Percentiles rank a stretch among this genome's conserved stretches.
Conservation (phyloP, 2,329 filamentous ascomycete genomes). For the Penicillium thymicola region DNA sequence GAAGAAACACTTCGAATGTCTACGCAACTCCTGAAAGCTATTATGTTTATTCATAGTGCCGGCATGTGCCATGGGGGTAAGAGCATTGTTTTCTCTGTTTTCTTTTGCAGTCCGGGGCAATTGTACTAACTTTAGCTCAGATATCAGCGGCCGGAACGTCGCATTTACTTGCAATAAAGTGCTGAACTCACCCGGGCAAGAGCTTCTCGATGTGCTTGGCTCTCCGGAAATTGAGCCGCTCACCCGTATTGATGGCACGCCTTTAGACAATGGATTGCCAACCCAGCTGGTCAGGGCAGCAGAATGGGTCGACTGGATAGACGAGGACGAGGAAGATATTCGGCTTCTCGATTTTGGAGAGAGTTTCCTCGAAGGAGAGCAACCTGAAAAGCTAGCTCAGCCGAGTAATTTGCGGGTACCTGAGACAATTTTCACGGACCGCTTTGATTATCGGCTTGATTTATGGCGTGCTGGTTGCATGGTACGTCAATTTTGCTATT, state of each 20-base stretch:
- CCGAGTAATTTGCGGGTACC: conserved; percentile 27
- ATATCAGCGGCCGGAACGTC: conserved; percentile 30
- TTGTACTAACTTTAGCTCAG: conserved; percentile 16
- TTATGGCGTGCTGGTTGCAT: conserved; percentile 30
- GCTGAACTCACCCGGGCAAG: conserved; percentile 7
- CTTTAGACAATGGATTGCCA: conserved; percentile 22
- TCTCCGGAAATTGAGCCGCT: conserved; percentile 19
- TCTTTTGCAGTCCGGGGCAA: not conserved
- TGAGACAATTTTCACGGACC: conserved; percentile 31
- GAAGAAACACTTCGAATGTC: conserved; percentile 28
- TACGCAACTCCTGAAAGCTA: conserved; percentile 26
- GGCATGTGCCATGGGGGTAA: conserved; percentile 34
- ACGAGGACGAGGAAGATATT: conserved; percentile 27
- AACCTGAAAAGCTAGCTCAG: conserved; percentile 21
- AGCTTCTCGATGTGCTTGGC: conserved; percentile 21
- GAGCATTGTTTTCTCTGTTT: not conserved
- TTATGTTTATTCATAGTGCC: conserved; percentile 27
- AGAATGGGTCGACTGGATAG: conserved; percentile 25
- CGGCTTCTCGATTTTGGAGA: conserved; percentile 25
- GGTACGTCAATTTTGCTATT: conserved; percentile 11
- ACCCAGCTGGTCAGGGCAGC: conserved; percentile 24
- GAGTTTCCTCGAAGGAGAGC: conserved; percentile 20
- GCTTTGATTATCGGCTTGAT: conserved; percentile 32
- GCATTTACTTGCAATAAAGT: conserved; percentile 18
- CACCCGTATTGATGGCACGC: conserved; percentile 18